These are phyloP conservation scores for Petunia hybrid DNA, from an alignment of 305 asterid species.

Conservation along the genomic window DNA sequence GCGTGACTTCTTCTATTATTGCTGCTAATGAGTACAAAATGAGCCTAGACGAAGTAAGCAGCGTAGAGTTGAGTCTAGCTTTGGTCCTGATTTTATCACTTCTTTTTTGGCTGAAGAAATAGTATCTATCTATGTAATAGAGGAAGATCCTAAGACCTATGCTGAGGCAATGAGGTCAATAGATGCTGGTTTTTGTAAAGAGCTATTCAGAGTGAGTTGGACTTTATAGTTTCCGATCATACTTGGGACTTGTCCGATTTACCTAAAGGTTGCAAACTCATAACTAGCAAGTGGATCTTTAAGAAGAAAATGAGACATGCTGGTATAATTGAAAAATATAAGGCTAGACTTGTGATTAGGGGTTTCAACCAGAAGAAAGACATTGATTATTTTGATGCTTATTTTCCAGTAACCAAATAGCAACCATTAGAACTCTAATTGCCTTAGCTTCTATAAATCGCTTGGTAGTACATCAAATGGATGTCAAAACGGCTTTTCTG, in stretches of 20 bases:
- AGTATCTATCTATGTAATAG: too few species aligned
- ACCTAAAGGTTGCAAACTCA: too few species aligned
- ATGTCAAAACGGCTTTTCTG: slow-evolving; percentile 6
- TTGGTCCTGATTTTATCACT: too few species aligned
- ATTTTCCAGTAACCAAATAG: background rate
- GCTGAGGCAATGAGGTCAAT: too few species aligned
- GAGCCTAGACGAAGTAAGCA: too few species aligned
- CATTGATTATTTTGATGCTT: slow-evolving; percentile 22
- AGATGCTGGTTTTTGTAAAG: background rate
- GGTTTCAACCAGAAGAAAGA: background rate
- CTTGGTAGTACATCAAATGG: slow-evolving; percentile 23
- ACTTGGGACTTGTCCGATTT: background rate
- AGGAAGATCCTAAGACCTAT: too few species aligned
- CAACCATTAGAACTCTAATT: background rate
- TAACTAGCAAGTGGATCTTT: too few species aligned
- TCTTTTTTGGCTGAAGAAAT: too few species aligned
- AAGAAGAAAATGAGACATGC: too few species aligned
- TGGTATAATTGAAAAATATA: background rate
- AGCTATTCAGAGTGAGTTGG: background rate
- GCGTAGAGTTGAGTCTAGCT: too few species aligned
- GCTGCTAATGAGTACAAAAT: too few species aligned
- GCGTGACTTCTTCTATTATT: too few species aligned
- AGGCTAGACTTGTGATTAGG: background rate
- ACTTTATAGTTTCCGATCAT: background rate
- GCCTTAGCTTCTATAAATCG: background rate